Base-by-base conservation (phyloP, 2,329 filamentous ascomycete species). In the Fusarium mundagurra region DNA sequence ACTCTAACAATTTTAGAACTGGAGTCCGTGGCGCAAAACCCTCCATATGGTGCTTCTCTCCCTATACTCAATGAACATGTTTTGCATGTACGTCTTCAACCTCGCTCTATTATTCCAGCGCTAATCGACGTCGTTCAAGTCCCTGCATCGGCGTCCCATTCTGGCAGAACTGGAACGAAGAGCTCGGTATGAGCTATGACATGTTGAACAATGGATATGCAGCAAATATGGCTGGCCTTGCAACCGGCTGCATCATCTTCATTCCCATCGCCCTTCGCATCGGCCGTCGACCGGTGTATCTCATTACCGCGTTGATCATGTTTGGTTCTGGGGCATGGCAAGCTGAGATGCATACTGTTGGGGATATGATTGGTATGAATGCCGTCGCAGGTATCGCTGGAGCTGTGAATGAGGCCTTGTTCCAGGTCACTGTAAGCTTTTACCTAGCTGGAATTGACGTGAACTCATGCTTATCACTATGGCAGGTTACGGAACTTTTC, bases 331-430 rank as follows among this genome's bases (percentile, higher is more conserved):
- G 70, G 3, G 69, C 73, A 14, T 81, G 80, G 79, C 72, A 73
- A 13, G 76, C 78, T 3, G 64, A 67, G 43, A 79, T 76, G 64
- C 61, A 61, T 6, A 78, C 75, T 1, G 36, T 58, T 7, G 50
- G 70, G 3, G 76, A 80, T 6, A 61, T 81, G 47, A 68, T 75
- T 36, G 57, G 77, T 6, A 71, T 66, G 31, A 80, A 80, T 29
- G 31, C 76, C 0, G 63, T 81, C 0, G 76, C 79, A 14, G 83
- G 83, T 0, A 59, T 84, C 20, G 82, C 82, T 8, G 82, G 81
- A 14, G 80, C 82, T 2, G 81, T 81, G 2, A 84, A 84, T 27
- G 82, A 84, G 58, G 79, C 81, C 3, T 80, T 83, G 16, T 79
- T 79, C 7, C 81, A 84, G 54, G 82, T 85, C 29, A 84, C 81